Evolutionary conservation across 371 early-diverging fungal genomes (phyloP), one percentile per base, ranked within the genome.

Genomic region (Parasitella parasitica): DNA sequence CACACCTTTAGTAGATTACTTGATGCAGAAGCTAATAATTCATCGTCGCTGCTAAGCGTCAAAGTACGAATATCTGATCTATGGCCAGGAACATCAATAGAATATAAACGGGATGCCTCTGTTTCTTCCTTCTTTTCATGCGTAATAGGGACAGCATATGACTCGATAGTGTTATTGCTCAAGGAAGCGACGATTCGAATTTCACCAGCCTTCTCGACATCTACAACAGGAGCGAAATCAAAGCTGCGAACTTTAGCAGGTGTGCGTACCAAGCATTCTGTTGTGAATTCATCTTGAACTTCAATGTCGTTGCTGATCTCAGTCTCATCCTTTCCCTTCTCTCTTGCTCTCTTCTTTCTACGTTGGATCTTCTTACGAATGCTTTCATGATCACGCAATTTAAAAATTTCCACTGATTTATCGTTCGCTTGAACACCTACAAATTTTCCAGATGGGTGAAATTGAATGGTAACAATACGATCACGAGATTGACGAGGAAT

Each of bases 41-140:
- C 91, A 64, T 94, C 94, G 71, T 97, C 94, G 4, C 87, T 82
- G 64, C 92, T 93, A 18, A 97, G 78, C 13, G 94, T 84, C 34
- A 97, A 70, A 1, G 92, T 82, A 52, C 97, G 92, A 48, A 95
- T 84, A 73, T 97, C 97, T 15, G 88, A 84, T 12, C 98, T 88
- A 74, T 98, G 98, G 12, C 98, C 98, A 26, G 82, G 85, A 38
- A 91, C 67, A 66, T 96, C 97, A 32, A 97, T 65, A 1, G 89
- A 80, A 53, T 83, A 81, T 18, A 85, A 61, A 50, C 79, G 75
- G 57, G 75, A 66, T 34, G 86, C 85, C 54, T 86, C 89, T 5
- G 66, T 34, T 32, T 75, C 78, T 13, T 84, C 82, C 22, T 78
- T 78, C 66, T 86, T 84, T 54, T 77, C 73, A 4, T 63, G 49